Percentiles rank a stretch among this genome's conserved stretches.
These are phyloP conservation scores for Elsinoe necatrix DNA, from an alignment of 2,329 filamentous ascomycete species.

Conservation along the genomic window DNA sequence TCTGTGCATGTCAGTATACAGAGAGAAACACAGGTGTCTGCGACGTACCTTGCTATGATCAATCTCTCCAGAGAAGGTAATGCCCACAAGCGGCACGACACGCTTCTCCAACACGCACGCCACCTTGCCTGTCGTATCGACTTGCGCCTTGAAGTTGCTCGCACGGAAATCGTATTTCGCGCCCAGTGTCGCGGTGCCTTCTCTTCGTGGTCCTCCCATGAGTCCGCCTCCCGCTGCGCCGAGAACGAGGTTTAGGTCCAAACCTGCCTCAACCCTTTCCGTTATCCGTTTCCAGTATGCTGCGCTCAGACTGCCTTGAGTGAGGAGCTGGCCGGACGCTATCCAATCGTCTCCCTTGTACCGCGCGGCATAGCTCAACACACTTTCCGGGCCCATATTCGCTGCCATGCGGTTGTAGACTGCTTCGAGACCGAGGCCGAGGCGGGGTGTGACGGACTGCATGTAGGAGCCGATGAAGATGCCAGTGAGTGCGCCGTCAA, in stretches of 20 bases:
- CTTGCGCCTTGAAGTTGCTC: slow-evolving; percentile 89
- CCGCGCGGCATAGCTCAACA: slow-evolving; percentile 78
- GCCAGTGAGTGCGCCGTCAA: slow-evolving; percentile 87
- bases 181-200: slow-evolving; percentile 83
- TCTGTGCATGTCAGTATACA: slow-evolving; percentile 45
- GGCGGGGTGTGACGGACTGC: slow-evolving; percentile 78
- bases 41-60: slow-evolving; percentile 76
- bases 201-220: slow-evolving; percentile 67
- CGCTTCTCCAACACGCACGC: slow-evolving; percentile 91
- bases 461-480: slow-evolving; percentile 95
- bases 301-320: slow-evolving; percentile 77
- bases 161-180: slow-evolving; percentile 98
- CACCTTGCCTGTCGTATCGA: slow-evolving; percentile 91
- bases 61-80: slow-evolving; percentile 94
- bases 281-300: slow-evolving; percentile 92
- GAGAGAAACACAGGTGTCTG: no score
- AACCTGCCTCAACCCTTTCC: slow-evolving; percentile 92
- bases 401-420: slow-evolving; percentile 86
- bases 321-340: slow-evolving; percentile 79
- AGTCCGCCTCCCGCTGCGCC: slow-evolving; percentile 56
- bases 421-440: slow-evolving; percentile 82
- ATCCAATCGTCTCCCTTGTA: slow-evolving; percentile 94
- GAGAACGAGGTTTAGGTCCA: slow-evolving; percentile 76
- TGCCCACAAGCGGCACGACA: slow-evolving; percentile 80
- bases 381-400: slow-evolving; percentile 80